Evolutionary conservation across 371 early-diverging fungal species (phyloP).

Genomic region (Mucor indicus): DNA sequence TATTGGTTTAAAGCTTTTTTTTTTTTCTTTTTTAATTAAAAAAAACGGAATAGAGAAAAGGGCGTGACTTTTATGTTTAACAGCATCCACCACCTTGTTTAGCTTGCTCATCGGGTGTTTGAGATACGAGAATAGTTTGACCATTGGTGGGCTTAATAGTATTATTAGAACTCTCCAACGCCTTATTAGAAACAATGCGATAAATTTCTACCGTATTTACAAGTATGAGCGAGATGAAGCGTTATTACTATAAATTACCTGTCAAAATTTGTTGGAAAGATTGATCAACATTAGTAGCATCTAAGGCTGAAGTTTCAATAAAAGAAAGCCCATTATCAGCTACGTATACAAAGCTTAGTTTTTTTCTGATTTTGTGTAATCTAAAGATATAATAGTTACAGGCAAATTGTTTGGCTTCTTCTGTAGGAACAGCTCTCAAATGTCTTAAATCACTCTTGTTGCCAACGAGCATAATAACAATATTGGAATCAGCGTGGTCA

Average conservation of each 20-base stretch:
- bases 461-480: slow-evolving; percentile 98
- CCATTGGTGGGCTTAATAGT: slow-evolving; percentile 73
- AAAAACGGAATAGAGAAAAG: too few species aligned
- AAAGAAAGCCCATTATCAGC: slow-evolving; percentile 89
- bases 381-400: slow-evolving; percentile 8
- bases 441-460: slow-evolving; percentile 99
- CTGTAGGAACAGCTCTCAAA: slow-evolving; percentile 94
- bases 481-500: slow-evolving; percentile 96
- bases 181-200: slow-evolving; percentile 92
- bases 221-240: not conserved
- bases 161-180: slow-evolving; percentile 74
- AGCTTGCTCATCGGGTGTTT: slow-evolving; percentile 62
- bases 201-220: slow-evolving; percentile 94
- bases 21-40: too few species aligned
- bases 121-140: slow-evolving; percentile 72
- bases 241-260: slow-evolving; percentile 48
- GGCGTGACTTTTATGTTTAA: too few species aligned
- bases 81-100: slow-evolving; percentile 77
- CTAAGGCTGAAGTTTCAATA: slow-evolving; percentile 95
- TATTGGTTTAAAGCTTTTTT: too few species aligned
- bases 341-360: too few species aligned
- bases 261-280: slow-evolving; percentile 92
- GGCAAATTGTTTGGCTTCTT: slow-evolving; percentile 85
- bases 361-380: slow-evolving; percentile 10
- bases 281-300: slow-evolving; percentile 90